Conservation (phyloP, 2,329 filamentous ascomycete species). For the Parastagonospora nodorum region DNA sequence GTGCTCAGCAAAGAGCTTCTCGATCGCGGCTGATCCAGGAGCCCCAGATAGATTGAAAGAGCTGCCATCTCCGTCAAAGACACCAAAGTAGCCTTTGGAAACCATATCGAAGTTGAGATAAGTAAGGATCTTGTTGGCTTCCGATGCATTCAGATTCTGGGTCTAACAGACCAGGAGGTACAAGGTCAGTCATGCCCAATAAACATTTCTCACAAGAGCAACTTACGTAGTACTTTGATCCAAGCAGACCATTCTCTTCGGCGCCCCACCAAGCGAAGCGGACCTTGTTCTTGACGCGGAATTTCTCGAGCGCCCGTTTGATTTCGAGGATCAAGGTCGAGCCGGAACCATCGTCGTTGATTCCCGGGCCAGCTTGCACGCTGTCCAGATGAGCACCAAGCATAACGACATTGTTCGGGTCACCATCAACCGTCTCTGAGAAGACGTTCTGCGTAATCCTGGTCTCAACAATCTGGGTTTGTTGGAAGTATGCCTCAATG, state of each 20-base stretch:
- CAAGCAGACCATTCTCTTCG: slow-evolving; percentile 49
- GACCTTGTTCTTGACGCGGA: slow-evolving; percentile 47
- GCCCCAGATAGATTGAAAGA: slow-evolving; percentile 41
- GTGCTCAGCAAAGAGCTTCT: slow-evolving; percentile 45
- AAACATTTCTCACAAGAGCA: no score
- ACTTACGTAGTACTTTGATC: slow-evolving; percentile 42
- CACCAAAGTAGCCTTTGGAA: slow-evolving; percentile 44
- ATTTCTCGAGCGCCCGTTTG: slow-evolving; percentile 45
- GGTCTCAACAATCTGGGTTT: slow-evolving; percentile 55
- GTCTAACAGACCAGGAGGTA: slow-evolving; percentile 9
- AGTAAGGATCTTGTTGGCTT: slow-evolving; percentile 45
- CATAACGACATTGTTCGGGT: slow-evolving; percentile 45
- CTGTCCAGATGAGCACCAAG: slow-evolving; percentile 47
- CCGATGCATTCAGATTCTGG: slow-evolving; percentile 34
- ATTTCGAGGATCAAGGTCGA: slow-evolving; percentile 46
- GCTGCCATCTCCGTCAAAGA: slow-evolving; percentile 48
- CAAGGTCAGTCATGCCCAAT: no score
- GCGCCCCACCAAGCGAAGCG: slow-evolving; percentile 50
- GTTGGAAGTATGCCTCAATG: slow-evolving; percentile 50
- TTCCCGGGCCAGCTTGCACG: slow-evolving; percentile 46
- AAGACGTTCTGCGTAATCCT: slow-evolving; percentile 55
- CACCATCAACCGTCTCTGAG: slow-evolving; percentile 46
- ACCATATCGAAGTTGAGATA: slow-evolving; percentile 54
- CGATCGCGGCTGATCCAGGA: slow-evolving; percentile 40
- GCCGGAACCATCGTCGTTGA: slow-evolving; percentile 51